Percentiles rank a stretch among this genome's conserved stretches.
Conservation (phyloP, 2,329 filamentous ascomycete genomes). For the Talaromyces sp. region DNA sequence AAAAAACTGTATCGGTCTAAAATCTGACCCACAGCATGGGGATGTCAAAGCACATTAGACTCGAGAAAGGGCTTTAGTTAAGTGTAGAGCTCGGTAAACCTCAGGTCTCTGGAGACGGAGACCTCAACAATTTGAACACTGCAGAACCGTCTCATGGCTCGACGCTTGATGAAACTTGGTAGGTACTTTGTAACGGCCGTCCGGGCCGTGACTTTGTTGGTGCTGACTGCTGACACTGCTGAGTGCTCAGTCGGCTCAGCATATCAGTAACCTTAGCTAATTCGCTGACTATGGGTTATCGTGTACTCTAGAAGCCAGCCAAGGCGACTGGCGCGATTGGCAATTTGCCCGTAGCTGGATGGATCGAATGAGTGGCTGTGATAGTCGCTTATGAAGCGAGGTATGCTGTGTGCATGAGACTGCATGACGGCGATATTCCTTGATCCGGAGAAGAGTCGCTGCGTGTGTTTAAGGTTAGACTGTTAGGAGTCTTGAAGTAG, state of each 20-base stretch:
- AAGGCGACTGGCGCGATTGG: background rate
- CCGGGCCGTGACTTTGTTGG: background rate
- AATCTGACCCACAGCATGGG: constrained; percentile 1
- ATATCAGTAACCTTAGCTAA: too few relatives aligned
- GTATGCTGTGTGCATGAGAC: background rate
- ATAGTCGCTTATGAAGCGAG: constrained; percentile 1
- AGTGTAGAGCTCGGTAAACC: constrained; percentile 4
- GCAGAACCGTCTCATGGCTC: background rate
- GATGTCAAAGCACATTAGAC: constrained; percentile 4
- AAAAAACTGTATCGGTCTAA: background rate
- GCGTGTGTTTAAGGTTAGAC: too few relatives aligned
- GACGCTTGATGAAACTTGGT: background rate
- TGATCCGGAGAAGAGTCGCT: background rate
- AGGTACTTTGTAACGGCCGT: background rate
- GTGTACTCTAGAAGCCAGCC: background rate
- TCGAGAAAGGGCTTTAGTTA: background rate
- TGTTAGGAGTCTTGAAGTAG: background rate
- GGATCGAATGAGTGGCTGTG: background rate
- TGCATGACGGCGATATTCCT: background rate
- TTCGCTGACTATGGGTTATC: background rate
- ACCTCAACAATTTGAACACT: background rate
- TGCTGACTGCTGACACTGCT: background rate
- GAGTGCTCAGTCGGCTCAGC: background rate
- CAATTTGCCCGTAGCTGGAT: background rate
- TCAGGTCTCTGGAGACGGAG: background rate